A percentile compares a stretch with the other conserved stretches of the same genome.
Conservation (phyloP, 2,329 filamentous ascomycete species). For the Ceratocystis diversiconidia region DNA sequence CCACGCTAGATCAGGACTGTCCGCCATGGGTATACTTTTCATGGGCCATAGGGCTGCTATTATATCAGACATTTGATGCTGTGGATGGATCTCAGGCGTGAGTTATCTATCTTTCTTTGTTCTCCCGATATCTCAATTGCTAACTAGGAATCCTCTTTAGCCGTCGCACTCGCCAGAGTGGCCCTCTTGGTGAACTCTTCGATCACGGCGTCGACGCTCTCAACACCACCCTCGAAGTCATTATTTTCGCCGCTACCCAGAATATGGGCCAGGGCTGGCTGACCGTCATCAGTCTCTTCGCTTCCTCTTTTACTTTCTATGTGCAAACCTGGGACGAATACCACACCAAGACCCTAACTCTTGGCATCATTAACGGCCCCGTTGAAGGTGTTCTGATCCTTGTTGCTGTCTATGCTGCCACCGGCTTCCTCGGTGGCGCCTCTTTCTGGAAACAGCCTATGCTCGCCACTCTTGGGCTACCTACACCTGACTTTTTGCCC, state of each 20-base stretch:
- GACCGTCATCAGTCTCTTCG: conserved; percentile 71
- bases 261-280: conserved; percentile 89
- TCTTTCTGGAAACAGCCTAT: conserved; percentile 87
- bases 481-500: conserved; percentile 30
- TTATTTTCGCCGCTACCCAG: conserved; percentile 83
- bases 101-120: conserved; percentile 26
- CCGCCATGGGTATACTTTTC: conserved; percentile 88
- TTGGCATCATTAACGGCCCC: conserved; percentile 83
- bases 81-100: conserved; percentile 90
- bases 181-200: conserved; percentile 88
- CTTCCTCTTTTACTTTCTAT: conserved; percentile 86
- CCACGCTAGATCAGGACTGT: conserved; percentile 84
- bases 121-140: conserved; percentile 5
- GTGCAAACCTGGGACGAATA: conserved; percentile 99
- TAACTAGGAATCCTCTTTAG: conserved; percentile 29
- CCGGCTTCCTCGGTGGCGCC: conserved; percentile 70
- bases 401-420: conserved; percentile 66
- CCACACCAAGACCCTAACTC: conserved; percentile 87
- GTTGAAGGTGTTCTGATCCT: conserved; percentile 88
- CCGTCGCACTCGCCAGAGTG: conserved; percentile 78
- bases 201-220: conserved; percentile 95
- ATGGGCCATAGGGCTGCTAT: conserved; percentile 78
- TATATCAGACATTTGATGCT: conserved; percentile 97
- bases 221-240: conserved; percentile 85
- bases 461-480: conserved; percentile 56